Evolutionary conservation across 2,329 filamentous ascomycete species (phyloP).

Genomic region (Ploettnerulaceae sp.): DNA sequence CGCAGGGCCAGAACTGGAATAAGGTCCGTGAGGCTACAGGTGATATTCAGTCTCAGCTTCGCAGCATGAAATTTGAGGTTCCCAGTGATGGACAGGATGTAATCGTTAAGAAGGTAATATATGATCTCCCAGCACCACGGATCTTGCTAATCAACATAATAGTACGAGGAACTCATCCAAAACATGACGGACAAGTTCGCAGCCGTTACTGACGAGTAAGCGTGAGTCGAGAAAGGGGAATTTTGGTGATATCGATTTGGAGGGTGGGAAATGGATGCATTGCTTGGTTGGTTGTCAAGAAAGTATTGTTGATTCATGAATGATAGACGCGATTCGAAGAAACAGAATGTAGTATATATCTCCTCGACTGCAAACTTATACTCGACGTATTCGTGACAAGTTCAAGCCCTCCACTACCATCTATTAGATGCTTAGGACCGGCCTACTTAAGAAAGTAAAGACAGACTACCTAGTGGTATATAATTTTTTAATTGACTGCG

Average conservation of each 20-base stretch:
- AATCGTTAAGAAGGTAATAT: slow-evolving; percentile 76
- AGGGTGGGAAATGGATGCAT: slow-evolving; percentile 19
- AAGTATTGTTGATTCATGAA: slow-evolving; percentile 18
- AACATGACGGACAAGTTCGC: slow-evolving; percentile 97
- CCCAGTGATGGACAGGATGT: slow-evolving; percentile 78
- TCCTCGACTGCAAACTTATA: too few species aligned
- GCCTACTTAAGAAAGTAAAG: too few species aligned
- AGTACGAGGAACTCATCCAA: slow-evolving; percentile 92
- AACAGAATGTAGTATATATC: slow-evolving; percentile 30
- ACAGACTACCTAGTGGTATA: too few species aligned
- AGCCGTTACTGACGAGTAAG: slow-evolving; percentile 87
- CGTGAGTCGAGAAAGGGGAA: background rate
- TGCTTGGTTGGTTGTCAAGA: slow-evolving; percentile 20
- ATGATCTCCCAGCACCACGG: background rate
- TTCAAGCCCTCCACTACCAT: too few species aligned
- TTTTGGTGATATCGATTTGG: background rate
- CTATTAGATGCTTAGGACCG: too few species aligned
- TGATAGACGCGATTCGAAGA: slow-evolving; percentile 16
- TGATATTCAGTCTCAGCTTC: slow-evolving; percentile 78
- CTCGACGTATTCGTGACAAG: too few species aligned
- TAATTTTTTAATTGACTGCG: too few species aligned
- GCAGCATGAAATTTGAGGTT: slow-evolving; percentile 95
- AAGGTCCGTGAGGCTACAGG: slow-evolving; percentile 88
- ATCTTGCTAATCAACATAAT: slow-evolving; percentile 6
- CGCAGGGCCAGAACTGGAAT: slow-evolving; percentile 84